A percentile compares a stretch with the other conserved stretches of the same genome.
These are phyloP conservation scores for Globisporangium emineosum DNA, from an alignment of 352 stramenopile species.

Conservation along the genomic window DNA sequence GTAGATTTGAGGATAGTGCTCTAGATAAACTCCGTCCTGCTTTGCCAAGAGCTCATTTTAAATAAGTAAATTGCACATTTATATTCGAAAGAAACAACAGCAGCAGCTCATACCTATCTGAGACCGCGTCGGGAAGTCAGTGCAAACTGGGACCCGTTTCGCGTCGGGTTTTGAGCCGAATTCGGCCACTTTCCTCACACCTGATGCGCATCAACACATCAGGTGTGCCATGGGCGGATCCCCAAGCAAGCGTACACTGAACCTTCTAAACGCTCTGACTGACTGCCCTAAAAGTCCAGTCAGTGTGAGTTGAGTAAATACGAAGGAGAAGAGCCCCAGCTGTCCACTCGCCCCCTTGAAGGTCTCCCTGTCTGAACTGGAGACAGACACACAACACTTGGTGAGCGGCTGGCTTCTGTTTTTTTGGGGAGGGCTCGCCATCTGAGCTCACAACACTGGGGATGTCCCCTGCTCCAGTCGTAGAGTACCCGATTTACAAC, in stretches of 20 bases:
- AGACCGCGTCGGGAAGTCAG: background rate
- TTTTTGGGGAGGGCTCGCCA: background rate
- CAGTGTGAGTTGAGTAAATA: background rate
- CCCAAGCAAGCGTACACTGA: too few relatives aligned
- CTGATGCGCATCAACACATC: background rate
- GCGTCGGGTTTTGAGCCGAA: background rate
- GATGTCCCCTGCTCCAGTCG: too few relatives aligned
- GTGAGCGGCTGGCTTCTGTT: background rate
- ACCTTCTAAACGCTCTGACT: too few relatives aligned
- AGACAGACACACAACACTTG: background rate
- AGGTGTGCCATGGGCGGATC: background rate
- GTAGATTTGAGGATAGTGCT: constrained; percentile 21
- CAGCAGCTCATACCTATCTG: background rate
- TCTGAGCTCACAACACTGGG: background rate
- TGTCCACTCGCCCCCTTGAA: background rate
- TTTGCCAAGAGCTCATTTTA: background rate
- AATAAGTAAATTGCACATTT: constrained; percentile 14
- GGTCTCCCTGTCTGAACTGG: background rate
- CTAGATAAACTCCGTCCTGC: background rate
- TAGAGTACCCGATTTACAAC: too few relatives aligned
- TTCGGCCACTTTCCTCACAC: background rate
- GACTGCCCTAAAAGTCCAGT: too few relatives aligned
- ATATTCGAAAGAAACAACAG: constrained; percentile 2
- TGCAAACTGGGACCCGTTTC: background rate
- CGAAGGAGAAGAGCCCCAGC: background rate